Evolutionary conservation across 805 yeast genomes (phyloP).

Genomic region (Tetrapisispora arboricola): DNA sequence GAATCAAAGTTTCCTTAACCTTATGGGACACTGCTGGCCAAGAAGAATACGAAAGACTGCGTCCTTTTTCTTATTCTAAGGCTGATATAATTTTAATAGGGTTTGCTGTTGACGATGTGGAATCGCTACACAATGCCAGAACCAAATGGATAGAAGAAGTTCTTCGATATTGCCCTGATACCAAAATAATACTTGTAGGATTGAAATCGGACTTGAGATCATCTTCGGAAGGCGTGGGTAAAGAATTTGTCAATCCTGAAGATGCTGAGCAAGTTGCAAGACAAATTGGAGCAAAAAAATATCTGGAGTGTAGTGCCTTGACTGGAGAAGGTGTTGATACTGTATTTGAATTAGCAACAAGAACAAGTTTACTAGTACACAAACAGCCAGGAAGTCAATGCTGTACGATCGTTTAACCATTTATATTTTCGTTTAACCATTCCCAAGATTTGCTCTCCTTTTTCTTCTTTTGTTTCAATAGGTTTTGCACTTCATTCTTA

Average conservation of each 20-base stretch:
- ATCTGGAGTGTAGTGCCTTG: slow-evolving; percentile 81
- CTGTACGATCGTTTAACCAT: slow-evolving; percentile 24
- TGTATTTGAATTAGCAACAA: slow-evolving; percentile 82
- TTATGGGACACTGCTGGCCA: slow-evolving; percentile 97
- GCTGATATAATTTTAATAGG: slow-evolving; percentile 83
- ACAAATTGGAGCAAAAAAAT: slow-evolving; percentile 71
- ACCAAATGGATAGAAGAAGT: slow-evolving; percentile 86
- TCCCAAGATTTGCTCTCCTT: too few species aligned
- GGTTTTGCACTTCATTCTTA: neutral
- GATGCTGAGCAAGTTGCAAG: slow-evolving; percentile 65
- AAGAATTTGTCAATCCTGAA: slow-evolving; percentile 38
- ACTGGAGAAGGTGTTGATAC: slow-evolving; percentile 95
- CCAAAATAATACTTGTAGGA: slow-evolving; percentile 72
- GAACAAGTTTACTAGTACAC: slow-evolving; percentile 60
- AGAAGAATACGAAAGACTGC: slow-evolving; percentile 83
- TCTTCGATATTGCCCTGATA: slow-evolving; percentile 64
- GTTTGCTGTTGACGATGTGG: slow-evolving; percentile 76
- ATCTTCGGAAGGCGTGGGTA: slow-evolving; percentile 19
- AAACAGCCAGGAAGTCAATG: slow-evolving; percentile 33
- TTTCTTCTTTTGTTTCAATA: neutral
- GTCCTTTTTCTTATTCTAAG: slow-evolving; percentile 80
- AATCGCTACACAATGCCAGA: slow-evolving; percentile 72
- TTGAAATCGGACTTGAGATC: slow-evolving; percentile 69
- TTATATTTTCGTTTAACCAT: neutral
- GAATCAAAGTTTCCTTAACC: slow-evolving; percentile 79